A percentile compares a stretch with the other conserved stretches of the same genome.
phyloP scores from a whole-genome alignment of 1,284 basidiomycete species.

The Irpex sp. region DNA sequence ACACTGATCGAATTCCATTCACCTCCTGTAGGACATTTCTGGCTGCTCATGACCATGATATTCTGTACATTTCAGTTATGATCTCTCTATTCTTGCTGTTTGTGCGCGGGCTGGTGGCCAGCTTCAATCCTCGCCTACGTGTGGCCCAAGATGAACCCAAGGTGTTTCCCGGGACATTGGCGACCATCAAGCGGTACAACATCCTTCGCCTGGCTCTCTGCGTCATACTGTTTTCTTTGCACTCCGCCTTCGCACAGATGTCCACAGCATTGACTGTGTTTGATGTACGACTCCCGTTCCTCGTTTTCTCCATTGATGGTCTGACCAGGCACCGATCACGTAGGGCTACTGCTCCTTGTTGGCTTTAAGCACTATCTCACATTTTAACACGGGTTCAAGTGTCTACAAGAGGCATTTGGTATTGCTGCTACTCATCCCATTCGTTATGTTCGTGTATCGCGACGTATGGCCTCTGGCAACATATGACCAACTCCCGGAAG shows the following conservation, averaged over 20 bases:
- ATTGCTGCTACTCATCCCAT: constrained; percentile 28
- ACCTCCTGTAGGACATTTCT: no score
- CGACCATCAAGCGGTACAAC: background rate
- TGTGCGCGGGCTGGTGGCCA: background rate
- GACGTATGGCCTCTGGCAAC: constrained; percentile 60
- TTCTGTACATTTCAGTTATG: no score
- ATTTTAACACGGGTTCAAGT: background rate
- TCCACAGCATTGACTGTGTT: background rate
- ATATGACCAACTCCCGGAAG: constrained; percentile 34
- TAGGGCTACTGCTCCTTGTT: background rate
- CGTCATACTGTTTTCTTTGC: background rate
- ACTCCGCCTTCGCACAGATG: background rate
- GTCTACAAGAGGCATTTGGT: constrained; percentile 7
- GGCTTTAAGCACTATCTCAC: background rate
- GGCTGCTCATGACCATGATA: no score
- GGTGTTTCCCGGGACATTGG: background rate
- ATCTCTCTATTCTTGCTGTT: background rate
- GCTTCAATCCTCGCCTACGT: background rate
- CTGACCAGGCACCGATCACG: background rate
- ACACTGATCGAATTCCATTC: no score
- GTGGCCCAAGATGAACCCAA: background rate
- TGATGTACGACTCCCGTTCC: background rate
- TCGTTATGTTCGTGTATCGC: constrained; percentile 50
- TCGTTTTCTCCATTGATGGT: background rate
- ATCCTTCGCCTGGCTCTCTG: background rate